These are phyloP conservation scores for Phytopythium sindhum DNA, from an alignment of 352 stramenopile genomes.

Conservation along the genomic window DNA sequence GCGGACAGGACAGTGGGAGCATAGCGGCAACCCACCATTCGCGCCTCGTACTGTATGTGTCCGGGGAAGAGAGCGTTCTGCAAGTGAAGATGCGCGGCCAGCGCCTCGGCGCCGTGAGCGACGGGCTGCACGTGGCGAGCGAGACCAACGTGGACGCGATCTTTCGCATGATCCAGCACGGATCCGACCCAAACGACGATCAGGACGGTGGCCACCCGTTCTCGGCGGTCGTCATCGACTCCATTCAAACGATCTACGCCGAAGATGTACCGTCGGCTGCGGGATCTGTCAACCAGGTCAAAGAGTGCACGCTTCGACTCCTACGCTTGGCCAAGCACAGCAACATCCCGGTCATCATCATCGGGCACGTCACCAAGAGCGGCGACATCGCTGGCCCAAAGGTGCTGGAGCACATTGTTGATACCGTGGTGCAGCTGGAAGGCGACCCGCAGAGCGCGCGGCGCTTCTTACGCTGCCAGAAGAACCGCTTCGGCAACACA, in stretches of 20 bases:
- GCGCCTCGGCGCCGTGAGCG: constrained; percentile 66
- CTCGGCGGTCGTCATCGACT: constrained; percentile 91
- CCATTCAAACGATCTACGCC: constrained; percentile 96
- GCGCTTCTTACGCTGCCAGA: constrained; percentile 91
- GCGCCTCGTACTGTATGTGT: constrained; percentile 92
- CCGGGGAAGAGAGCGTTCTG: constrained; percentile 94
- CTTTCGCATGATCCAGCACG: constrained; percentile 50
- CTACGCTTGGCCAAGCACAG: constrained; percentile 92
- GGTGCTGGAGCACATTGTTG: constrained; percentile 89
- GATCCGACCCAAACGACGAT: background rate
- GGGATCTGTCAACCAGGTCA: constrained; percentile 91
- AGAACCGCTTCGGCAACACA: constrained; percentile 96
- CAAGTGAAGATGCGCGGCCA: constrained; percentile 94
- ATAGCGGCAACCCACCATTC: background rate
- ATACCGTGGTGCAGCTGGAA: constrained; percentile 96
- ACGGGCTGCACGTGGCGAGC: constrained; percentile 74
- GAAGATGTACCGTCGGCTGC: constrained; percentile 77
- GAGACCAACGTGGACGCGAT: constrained; percentile 84
- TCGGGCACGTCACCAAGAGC: constrained; percentile 97
- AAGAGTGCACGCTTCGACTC: constrained; percentile 93
- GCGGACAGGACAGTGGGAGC: constrained; percentile 8
- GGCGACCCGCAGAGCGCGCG: constrained; percentile 80
- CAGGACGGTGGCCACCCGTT: constrained; percentile 24
- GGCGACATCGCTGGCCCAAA: constrained; percentile 95
- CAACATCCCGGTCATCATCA: constrained; percentile 91